Evolutionary conservation across 352 stramenopile species (phyloP).

Genomic region (Phytophthora fragariaefolia): DNA sequence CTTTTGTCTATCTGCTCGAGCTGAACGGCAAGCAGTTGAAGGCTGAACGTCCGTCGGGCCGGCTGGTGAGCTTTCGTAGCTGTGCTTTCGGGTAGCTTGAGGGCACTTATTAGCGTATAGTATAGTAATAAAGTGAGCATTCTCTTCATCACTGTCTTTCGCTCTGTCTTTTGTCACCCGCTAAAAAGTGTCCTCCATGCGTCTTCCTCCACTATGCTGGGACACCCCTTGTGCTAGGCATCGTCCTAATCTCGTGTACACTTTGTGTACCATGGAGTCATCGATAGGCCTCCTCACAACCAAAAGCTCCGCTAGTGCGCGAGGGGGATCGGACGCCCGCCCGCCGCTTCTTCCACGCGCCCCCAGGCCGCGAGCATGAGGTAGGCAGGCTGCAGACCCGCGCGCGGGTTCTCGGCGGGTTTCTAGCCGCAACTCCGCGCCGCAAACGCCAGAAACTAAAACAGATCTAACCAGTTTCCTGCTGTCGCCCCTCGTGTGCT

Average conservation of each 20-base stretch:
- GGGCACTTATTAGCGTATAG: slow-evolving; percentile 47
- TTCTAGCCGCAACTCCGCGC: slow-evolving; percentile 6
- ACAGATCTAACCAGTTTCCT: slow-evolving; percentile 38
- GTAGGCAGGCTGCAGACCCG: neutral
- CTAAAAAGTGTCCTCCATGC: neutral
- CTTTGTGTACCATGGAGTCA: slow-evolving; percentile 15
- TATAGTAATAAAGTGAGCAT: slow-evolving; percentile 52
- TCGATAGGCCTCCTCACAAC: slow-evolving; percentile 14
- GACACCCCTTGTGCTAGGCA: neutral
- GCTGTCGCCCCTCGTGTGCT: slow-evolving; percentile 26
- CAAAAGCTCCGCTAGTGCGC: slow-evolving; percentile 12
- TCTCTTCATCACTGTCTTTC: slow-evolving; percentile 32
- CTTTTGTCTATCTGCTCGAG: neutral
- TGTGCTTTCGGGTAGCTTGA: slow-evolving; percentile 41
- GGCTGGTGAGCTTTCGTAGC: slow-evolving; percentile 31
- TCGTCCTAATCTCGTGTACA: slow-evolving; percentile 1
- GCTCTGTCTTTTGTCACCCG: neutral
- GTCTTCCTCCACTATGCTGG: slow-evolving; percentile 4
- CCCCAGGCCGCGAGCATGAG: slow-evolving; percentile 28
- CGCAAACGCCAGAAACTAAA: slow-evolving; percentile 14
- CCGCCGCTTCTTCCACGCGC: slow-evolving; percentile 10
- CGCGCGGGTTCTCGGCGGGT: neutral
- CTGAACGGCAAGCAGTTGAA: slow-evolving; percentile 2
- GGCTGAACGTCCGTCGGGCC: slow-evolving; percentile 17
- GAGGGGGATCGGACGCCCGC: slow-evolving; percentile 18